Evolutionary conservation across 1,284 basidiomycete genomes (phyloP), one percentile per base, ranked within the genome.

Genomic region (Veloporphyrellus conicus): DNA sequence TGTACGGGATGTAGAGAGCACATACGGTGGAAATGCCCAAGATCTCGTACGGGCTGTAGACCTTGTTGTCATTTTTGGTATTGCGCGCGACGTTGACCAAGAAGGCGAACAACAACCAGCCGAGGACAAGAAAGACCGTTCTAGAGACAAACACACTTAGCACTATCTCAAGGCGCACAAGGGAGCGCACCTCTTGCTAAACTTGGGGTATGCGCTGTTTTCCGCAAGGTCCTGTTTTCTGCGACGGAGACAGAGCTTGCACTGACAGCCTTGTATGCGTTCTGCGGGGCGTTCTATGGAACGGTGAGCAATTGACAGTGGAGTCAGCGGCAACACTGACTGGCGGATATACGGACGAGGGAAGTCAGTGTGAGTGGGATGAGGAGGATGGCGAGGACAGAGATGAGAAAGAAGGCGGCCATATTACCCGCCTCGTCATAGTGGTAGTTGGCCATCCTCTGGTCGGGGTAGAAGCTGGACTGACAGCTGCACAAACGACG

Each of bases 31-130:
- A 74, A 52, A 99, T 81, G 20, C 89, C 93, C 23, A 99, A 78
- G 59, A 99, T 95, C 61, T 93, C 84, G 60, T 95, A 99, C 1
- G 96, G 96, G 66, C 99, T 83, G 67, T 98, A 99, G 5, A 93
- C 69, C 53, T 82, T 84, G 68, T 73, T 82, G 37, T 87, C 84
- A 34, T 72, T 54, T 57, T 77, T 8, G 15, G 16, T 15, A 22
- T 38, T 38, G 36, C 22, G 36, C 36, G 10, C 71, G 53, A 80
- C 71, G 54, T 75, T 75, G n/a, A 73, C 77, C 42, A 95, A 70
- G 62, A 78, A 84, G 11, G 72, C 84, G 47, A 93, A 82, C 3
- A 82, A 54, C 3, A 75, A 71, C 93, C 93, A 98, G 45, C 92
- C 92, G 15, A 75, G 66, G 23, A 82, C 52, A 12, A 94, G 70